A percentile compares a stretch with the other conserved stretches of the same genome.
phyloP scores from a whole-genome alignment of 495 filamentous ascomycete species.

The Penicillium macrosclerotiorum region DNA sequence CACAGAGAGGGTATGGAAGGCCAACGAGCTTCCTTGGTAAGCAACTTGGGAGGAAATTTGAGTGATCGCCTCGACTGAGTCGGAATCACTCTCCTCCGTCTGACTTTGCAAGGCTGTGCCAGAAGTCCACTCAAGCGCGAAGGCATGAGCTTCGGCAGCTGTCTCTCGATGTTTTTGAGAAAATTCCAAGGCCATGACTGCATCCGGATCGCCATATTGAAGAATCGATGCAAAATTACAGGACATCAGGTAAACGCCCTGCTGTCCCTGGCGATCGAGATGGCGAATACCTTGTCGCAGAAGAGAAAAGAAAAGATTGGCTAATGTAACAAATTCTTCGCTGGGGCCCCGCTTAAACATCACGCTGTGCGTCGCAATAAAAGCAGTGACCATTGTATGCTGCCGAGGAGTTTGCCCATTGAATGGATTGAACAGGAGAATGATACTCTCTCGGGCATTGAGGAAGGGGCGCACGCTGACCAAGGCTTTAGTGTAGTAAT shows the following conservation, averaged over 20 bases:
- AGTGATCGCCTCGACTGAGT: not conserved
- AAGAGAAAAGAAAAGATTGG: conserved; percentile 46
- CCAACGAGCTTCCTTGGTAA: conserved; percentile 40
- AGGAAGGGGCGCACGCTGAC: conserved; percentile 51
- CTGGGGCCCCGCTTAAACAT: conserved; percentile 57
- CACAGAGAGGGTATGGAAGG: conserved; percentile 48
- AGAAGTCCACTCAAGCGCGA: conserved; percentile 22
- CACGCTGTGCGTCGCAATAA: conserved; percentile 64
- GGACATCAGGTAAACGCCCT: conserved; percentile 54
- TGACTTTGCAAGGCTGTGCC: not conserved
- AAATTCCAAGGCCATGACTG: conserved; percentile 37
- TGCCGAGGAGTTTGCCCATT: conserved; percentile 27
- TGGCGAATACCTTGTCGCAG: conserved; percentile 61
- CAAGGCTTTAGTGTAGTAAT: conserved; percentile 62
- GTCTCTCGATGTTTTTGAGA: conserved; percentile 34
- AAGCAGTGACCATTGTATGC: conserved; percentile 42
- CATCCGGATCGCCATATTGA: conserved; percentile 59
- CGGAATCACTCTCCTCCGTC: not conserved
- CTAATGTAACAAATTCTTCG: conserved; percentile 45
- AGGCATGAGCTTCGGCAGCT: conserved; percentile 22
- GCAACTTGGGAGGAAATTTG: conserved; percentile 17
- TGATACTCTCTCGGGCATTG: conserved; percentile 65
- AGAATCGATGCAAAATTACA: conserved; percentile 55
- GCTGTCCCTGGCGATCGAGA: conserved; percentile 56
- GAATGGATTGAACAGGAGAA: conserved; percentile 67